Conservation (phyloP, 768 basidiomycete genomes). For the Amanita inopinata region DNA sequence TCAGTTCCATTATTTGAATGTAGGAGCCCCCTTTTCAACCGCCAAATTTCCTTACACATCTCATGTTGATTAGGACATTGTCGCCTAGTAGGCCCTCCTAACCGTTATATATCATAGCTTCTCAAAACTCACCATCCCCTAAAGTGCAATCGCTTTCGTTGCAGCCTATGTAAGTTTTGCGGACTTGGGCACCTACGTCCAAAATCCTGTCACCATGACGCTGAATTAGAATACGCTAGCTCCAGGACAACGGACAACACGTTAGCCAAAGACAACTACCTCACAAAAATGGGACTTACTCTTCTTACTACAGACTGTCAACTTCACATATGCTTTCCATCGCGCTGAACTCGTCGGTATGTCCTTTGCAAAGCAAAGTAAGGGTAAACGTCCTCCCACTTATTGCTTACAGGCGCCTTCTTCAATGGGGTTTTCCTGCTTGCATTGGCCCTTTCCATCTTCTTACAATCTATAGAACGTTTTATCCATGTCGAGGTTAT, state of each 20-base stretch:
- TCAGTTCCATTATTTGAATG: slow-evolving; percentile 49
- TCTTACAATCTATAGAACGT: slow-evolving; percentile 42
- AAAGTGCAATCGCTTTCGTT: slow-evolving; percentile 35
- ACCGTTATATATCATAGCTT: background rate
- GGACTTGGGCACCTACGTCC: no score
- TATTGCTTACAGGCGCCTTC: slow-evolving; percentile 30
- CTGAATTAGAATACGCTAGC: slow-evolving; percentile 20
- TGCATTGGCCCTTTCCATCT: slow-evolving; percentile 42
- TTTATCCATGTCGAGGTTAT: slow-evolving; percentile 39
- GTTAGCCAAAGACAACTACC: slow-evolving; percentile 18
- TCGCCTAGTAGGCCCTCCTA: slow-evolving; percentile 28
- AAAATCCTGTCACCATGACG: no score
- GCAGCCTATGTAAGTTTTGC: slow-evolving; percentile 32
- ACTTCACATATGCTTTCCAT: slow-evolving; percentile 47
- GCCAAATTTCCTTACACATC: slow-evolving; percentile 5
- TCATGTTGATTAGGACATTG: slow-evolving; percentile 27
- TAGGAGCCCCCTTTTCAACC: slow-evolving; percentile 17
- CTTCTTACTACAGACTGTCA: slow-evolving; percentile 25
- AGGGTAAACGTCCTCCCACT: background rate
- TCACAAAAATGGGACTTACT: slow-evolving; percentile 1
- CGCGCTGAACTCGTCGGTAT: slow-evolving; percentile 47
- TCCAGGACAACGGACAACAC: slow-evolving; percentile 34
- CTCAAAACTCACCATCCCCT: background rate
- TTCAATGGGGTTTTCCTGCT: slow-evolving; percentile 47
- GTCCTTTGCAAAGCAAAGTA: slow-evolving; percentile 10